A percentile compares a stretch with the other conserved stretches of the same genome.
phyloP scores from a whole-genome alignment of 2,329 filamentous ascomycete genomes.

The Keithomyces neogunnii region DNA sequence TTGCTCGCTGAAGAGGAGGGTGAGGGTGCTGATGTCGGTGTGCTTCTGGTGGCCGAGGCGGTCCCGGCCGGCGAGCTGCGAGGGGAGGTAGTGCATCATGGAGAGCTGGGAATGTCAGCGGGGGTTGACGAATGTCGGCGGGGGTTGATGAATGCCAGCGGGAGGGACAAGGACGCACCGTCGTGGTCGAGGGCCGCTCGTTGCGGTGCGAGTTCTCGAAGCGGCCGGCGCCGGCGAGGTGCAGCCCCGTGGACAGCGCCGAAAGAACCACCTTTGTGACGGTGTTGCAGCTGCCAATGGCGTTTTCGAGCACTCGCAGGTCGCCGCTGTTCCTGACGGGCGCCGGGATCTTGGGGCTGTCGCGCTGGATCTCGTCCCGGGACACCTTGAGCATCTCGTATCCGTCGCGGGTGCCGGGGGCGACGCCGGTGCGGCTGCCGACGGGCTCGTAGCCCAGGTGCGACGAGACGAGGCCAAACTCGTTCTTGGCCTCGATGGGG shows the following conservation, averaged over 20 bases:
- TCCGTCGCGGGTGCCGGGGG: constrained; percentile 38
- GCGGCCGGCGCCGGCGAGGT: constrained; percentile 33
- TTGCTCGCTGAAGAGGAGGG: constrained; percentile 46
- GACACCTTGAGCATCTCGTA: constrained; percentile 47
- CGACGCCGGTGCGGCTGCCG: constrained; percentile 38
- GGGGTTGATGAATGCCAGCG: constrained; percentile 12
- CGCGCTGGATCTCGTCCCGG: constrained; percentile 39
- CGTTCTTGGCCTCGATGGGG: constrained; percentile 46
- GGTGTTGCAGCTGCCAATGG: constrained; percentile 41
- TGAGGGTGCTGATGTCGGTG: constrained; percentile 48
- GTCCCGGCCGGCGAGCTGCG: constrained; percentile 29
- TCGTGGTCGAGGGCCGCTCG: constrained; percentile 24
- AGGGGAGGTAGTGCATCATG: constrained; percentile 46
- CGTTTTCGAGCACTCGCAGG: constrained; percentile 38
- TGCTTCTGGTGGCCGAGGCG: constrained; percentile 47
- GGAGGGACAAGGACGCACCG: not conserved
- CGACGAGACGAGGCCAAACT: constrained; percentile 44
- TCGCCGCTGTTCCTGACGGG: constrained; percentile 40
- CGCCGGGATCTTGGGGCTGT: constrained; percentile 35
- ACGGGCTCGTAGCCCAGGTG: constrained; percentile 45
- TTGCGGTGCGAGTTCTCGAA: constrained; percentile 45
- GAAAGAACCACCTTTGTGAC: constrained; percentile 41
- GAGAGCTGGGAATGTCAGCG: constrained; percentile 23
- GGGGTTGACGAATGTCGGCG: constrained; percentile 18
- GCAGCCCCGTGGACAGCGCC: constrained; percentile 38